Base-by-base conservation (phyloP, 495 filamentous ascomycete species). In the Darksidea phi region DNA sequence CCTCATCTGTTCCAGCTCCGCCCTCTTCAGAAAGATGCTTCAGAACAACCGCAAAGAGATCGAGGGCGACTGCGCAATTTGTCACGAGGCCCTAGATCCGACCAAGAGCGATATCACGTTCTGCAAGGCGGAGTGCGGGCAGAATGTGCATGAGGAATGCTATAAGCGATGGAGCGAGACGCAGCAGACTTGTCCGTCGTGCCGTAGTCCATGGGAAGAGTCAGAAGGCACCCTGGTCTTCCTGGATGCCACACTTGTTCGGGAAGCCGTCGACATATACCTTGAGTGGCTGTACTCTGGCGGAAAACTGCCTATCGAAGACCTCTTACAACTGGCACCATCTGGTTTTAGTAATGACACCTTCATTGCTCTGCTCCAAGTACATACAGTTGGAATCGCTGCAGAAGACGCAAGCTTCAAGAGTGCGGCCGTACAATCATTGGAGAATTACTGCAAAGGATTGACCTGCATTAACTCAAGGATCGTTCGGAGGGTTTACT, bases 61-160 rank as follows among this genome's bases (percentile, higher is more conserved):
- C 6, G 55, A 49, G 15, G 45, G 45, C 23, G 46, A 58, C 23
- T 58, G 55, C 18, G 25, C 43, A 37, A 50, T 58, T 6, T 58
- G 55, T 23, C 45, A 41, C 15, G 42, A 46, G 1, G 24, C 7
- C 2, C 10, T 58, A 2, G 7, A 58, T n/a, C 46, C 46, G 8
- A 24, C 5, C 15, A 26, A 13, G 2, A 7, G 15, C 36, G 15
- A 38, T 15, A 38, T 38, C 15, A 38, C 36, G 8, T 38, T 38
- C 36, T 38, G 36, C 15, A 38, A 38, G 15, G 36, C 36, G 36
- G 36, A 38, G 36, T 38, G 36, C 36, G 36, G 36, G 15, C 36
- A 38, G 36, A 38, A 15, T 15, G 15, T 38, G 36, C 36, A 38
- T 38, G 36, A 15, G 36, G 15, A 38, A 38, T 38, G 36, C 8